phyloP scores from a whole-genome alignment of 192 early-diverging fungal species.

The Geranomyces michiganensis region DNA sequence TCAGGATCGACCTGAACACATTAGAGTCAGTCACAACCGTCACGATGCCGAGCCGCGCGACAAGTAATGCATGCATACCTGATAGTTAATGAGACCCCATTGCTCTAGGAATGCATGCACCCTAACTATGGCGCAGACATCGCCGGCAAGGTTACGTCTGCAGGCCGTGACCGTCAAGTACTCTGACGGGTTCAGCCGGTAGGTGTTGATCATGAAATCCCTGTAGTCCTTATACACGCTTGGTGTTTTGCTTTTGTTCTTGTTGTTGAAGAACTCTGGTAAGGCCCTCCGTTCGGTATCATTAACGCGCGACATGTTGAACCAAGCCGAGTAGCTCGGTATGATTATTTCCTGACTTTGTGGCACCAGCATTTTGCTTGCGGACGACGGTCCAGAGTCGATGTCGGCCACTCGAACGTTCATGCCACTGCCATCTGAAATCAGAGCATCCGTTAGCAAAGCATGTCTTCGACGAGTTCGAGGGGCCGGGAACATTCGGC shows the following conservation, averaged over 20 bases:
- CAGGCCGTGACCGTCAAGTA: conserved; percentile 99
- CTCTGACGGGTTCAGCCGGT: conserved; percentile 91
- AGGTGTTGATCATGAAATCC: conserved; percentile 98
- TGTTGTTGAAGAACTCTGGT: conserved; percentile 95
- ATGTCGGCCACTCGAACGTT: conserved; percentile 24
- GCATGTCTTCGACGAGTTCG: not conserved
- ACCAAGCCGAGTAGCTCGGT: conserved; percentile 96
- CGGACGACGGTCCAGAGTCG: conserved; percentile 13
- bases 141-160: conserved; percentile 93
- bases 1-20: conserved; percentile 82
- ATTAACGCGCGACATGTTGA: conserved; percentile 76
- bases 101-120: conserved; percentile 99
- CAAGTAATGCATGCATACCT: conserved; percentile 58
- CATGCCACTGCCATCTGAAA: conserved; percentile 35
- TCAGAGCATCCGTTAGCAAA: not conserved
- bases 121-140: conserved; percentile 98
- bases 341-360: conserved; percentile 53
- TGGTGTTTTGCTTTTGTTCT: conserved; percentile 92
- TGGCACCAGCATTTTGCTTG: conserved; percentile 36
- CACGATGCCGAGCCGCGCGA: not conserved
- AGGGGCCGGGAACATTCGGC: too few species aligned
- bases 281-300: conserved; percentile 86
- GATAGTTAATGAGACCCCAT: conserved; percentile 99
- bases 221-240: conserved; percentile 88
- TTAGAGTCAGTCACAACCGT: not conserved